Conservation (phyloP, 2,329 filamentous ascomycete genomes). For the Clonostachys solani region DNA sequence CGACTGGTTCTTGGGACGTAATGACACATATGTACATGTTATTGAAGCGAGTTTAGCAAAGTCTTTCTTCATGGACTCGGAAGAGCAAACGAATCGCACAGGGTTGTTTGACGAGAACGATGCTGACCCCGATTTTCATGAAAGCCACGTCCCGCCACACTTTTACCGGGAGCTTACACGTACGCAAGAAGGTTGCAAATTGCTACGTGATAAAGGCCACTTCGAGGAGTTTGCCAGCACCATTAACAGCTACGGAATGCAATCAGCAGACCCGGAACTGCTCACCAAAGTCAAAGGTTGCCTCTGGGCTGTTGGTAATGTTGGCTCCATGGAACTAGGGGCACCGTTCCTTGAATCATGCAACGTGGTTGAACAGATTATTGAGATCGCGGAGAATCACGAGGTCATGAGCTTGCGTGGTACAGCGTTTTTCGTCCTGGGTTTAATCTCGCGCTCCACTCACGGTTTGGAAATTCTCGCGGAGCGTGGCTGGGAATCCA, state of each 20-base stretch:
- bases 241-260: conserved; percentile 82
- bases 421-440: conserved; percentile 94
- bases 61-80: conserved; percentile 67
- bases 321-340: conserved; percentile 96
- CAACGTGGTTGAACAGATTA: conserved; percentile 82
- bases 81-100: conserved; percentile 52
- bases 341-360: conserved; percentile 89
- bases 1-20: conserved; percentile 96
- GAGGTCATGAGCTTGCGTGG: conserved; percentile 90
- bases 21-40: conserved; percentile 90
- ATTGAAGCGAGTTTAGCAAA: conserved; percentile 94
- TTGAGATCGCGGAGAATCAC: conserved; percentile 82
- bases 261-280: conserved; percentile 78
- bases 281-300: conserved; percentile 95
- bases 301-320: conserved; percentile 96
- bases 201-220: conserved; percentile 89
- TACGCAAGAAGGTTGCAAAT: conserved; percentile 85
- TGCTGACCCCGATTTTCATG: conserved; percentile 52
- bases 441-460: conserved; percentile 84
- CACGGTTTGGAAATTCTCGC: conserved; percentile 90
- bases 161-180: conserved; percentile 95
- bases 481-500: conserved; percentile 90
- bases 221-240: conserved; percentile 91
- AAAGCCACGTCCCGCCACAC: conserved; percentile 80
- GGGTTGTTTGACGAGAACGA: conserved; percentile 57